phyloP scores from a whole-genome alignment of 2,329 filamentous ascomycete genomes.

The Thielaviopsis punctulata region DNA sequence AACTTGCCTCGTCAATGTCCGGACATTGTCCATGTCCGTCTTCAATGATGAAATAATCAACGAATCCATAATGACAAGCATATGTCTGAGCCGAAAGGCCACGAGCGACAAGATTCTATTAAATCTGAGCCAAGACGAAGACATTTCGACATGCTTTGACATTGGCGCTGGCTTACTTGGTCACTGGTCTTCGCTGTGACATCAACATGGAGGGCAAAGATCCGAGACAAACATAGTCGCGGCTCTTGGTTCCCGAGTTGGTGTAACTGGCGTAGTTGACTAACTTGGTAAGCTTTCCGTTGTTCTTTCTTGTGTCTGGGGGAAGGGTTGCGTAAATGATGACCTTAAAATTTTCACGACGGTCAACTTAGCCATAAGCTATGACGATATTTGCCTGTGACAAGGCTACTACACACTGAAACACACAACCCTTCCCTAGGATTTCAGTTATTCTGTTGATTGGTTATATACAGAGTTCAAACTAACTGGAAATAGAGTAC shows the following conservation, averaged over 20 bases:
- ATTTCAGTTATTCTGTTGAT: not conserved
- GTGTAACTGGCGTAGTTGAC: not conserved
- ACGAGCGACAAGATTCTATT: conserved; percentile 14
- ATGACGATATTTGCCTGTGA: conserved; percentile 30
- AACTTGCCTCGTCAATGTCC: not conserved
- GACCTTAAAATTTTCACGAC: conserved; percentile 30
- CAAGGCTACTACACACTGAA: conserved; percentile 21
- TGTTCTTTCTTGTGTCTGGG: not conserved
- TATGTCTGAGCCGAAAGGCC: conserved; percentile 69
- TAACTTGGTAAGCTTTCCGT: conserved; percentile 2
- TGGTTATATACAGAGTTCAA: not conserved
- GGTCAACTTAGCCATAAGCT: conserved; percentile 31
- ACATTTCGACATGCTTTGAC: not conserved
- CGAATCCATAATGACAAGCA: conserved; percentile 76
- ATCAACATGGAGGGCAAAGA: not conserved
- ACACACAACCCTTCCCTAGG: not conserved
- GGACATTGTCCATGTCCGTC: not conserved
- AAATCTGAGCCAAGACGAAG: conserved; percentile 7
- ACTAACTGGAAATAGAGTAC: conserved; percentile 1
- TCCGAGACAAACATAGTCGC: not conserved
- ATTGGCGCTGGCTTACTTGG: not conserved
- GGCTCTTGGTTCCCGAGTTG: not conserved
- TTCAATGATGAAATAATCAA: conserved; percentile 31
- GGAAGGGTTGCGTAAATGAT: conserved; percentile 15
- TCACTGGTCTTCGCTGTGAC: not conserved